phyloP scores from a whole-genome alignment of 2,329 filamentous ascomycete species.

The Calonectria pteridis region DNA sequence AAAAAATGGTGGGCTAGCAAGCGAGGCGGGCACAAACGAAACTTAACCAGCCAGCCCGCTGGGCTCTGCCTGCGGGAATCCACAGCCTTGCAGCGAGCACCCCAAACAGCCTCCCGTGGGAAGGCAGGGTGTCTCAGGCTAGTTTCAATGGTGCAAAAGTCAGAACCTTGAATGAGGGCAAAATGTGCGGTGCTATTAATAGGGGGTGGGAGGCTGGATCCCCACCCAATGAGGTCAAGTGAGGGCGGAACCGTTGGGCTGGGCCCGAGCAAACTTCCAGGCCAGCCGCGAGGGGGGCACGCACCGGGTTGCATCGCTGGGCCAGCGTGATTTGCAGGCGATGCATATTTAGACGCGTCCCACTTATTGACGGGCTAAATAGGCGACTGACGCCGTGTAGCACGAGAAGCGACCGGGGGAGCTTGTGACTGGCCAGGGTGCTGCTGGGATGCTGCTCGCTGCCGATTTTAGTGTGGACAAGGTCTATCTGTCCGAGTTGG shows the following conservation, averaged over 20 bases:
- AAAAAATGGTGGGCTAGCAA: conserved; percentile 30
- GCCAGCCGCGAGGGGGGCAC: conserved; percentile 12
- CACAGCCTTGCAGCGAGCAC: conserved; percentile 38
- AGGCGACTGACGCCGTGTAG: conserved; percentile 43
- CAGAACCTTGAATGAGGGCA: conserved; percentile 27
- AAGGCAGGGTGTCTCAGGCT: conserved; percentile 25
- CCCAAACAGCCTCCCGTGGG: conserved; percentile 17
- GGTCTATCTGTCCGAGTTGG: background rate
- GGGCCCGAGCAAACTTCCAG: conserved; percentile 9
- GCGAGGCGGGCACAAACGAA: conserved; percentile 15
- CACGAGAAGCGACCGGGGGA: conserved; percentile 5
- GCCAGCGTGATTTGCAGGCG: conserved; percentile 39
- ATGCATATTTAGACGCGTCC: conserved; percentile 36
- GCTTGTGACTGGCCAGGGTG: background rate
- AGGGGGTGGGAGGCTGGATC: conserved; percentile 10
- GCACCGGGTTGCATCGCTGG: conserved; percentile 1
- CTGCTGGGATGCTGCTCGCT: background rate
- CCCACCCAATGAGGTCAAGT: conserved; percentile 20
- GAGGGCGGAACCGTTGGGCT: conserved; percentile 21
- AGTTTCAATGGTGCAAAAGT: conserved; percentile 17
- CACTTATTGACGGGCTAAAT: conserved; percentile 20
- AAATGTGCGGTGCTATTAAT: conserved; percentile 24
- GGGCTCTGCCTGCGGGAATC: conserved; percentile 8
- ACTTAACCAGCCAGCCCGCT: conserved; percentile 9
- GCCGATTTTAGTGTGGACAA: background rate